These are phyloP conservation scores for Diplosphaera chodatii DNA, from an alignment of 139 green algal genomes.

Conservation along the genomic window DNA sequence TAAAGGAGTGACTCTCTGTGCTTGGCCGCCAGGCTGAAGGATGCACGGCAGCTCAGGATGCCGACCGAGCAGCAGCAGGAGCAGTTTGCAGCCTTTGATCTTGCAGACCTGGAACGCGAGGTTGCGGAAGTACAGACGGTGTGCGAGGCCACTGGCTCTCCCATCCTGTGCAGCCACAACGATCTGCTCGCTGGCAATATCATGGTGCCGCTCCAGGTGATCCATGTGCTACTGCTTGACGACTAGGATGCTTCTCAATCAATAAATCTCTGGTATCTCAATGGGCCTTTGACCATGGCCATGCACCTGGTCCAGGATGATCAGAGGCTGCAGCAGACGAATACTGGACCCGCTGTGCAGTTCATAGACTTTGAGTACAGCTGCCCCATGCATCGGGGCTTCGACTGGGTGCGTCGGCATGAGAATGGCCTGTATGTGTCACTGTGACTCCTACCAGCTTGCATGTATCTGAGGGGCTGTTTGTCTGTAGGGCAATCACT, in stretches of 20 bases:
- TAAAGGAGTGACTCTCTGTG: neutral
- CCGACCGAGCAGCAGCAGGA: slow-evolving; percentile 38
- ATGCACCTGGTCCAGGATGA: too few relatives aligned
- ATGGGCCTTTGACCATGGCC: too few relatives aligned
- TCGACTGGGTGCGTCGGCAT: slow-evolving; percentile 58
- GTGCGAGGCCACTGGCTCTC: slow-evolving; percentile 29
- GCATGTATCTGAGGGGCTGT: too few relatives aligned
- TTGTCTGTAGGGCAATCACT: slow-evolving; percentile 87
- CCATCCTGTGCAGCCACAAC: slow-evolving; percentile 81
- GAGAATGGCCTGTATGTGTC: too few relatives aligned
- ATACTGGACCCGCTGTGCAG: slow-evolving; percentile 25
- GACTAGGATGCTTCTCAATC: too few relatives aligned
- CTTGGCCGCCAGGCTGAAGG: slow-evolving; percentile 41
- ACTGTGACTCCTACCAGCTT: too few relatives aligned
- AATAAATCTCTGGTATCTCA: too few relatives aligned
- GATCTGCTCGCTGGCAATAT: slow-evolving; percentile 88
- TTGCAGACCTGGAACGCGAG: slow-evolving; percentile 45
- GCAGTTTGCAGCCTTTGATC: slow-evolving; percentile 37
- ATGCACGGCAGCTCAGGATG: slow-evolving; percentile 49
- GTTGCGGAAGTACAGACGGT: slow-evolving; percentile 38
- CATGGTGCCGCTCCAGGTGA: slow-evolving; percentile 47
- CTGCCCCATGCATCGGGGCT: slow-evolving; percentile 62
- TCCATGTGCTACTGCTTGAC: too few relatives aligned
- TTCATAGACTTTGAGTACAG: slow-evolving; percentile 98
- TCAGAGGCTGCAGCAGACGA: too few relatives aligned